Conservation (phyloP, 2,329 filamentous ascomycete species). For the Hypocreales sp. region DNA sequence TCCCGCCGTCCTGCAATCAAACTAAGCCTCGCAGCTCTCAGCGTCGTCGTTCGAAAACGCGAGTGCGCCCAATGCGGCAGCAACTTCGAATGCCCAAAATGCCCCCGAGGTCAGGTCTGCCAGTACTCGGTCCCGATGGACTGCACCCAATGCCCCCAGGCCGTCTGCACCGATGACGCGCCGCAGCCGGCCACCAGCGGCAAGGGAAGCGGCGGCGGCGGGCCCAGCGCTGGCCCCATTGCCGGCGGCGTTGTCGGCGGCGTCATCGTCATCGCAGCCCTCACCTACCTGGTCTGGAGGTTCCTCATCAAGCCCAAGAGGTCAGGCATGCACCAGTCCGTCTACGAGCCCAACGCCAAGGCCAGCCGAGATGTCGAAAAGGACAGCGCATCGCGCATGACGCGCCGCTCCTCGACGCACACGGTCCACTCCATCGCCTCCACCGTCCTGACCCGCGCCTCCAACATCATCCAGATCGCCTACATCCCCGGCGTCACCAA, state of each 20-base stretch:
- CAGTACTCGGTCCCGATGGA: slow-evolving; percentile 26
- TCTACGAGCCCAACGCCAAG: slow-evolving; percentile 42
- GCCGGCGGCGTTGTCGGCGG: slow-evolving; percentile 85
- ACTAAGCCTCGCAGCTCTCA: slow-evolving; percentile 14
- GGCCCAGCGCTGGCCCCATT: slow-evolving; percentile 67
- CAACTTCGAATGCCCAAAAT: slow-evolving; percentile 28
- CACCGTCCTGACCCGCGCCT: slow-evolving; percentile 86
- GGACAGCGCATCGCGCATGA: slow-evolving; percentile 24
- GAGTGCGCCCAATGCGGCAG: slow-evolving; percentile 31
- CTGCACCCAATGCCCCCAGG: slow-evolving; percentile 30
- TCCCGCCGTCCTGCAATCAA: neutral
- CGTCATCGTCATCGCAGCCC: slow-evolving; percentile 54
- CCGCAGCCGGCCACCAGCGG: slow-evolving; percentile 4
- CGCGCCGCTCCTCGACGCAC: slow-evolving; percentile 59
- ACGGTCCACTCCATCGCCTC: slow-evolving; percentile 88
- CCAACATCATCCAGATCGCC: slow-evolving; percentile 98
- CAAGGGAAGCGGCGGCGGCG: slow-evolving; percentile 15
- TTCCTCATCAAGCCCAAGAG: slow-evolving; percentile 75
- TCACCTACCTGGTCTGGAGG: slow-evolving; percentile 72
- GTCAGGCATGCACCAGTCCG: slow-evolving; percentile 37
- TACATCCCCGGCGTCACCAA: slow-evolving; percentile 97
- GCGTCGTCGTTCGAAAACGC: slow-evolving; percentile 22
- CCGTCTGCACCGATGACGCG: slow-evolving; percentile 25
- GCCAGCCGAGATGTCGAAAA: slow-evolving; percentile 23
- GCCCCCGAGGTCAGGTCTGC: slow-evolving; percentile 25